Evolutionary conservation across 2,329 filamentous ascomycete genomes (phyloP), one percentile per base, ranked within the genome.

Genomic region (Neofusicoccum ribis): DNA sequence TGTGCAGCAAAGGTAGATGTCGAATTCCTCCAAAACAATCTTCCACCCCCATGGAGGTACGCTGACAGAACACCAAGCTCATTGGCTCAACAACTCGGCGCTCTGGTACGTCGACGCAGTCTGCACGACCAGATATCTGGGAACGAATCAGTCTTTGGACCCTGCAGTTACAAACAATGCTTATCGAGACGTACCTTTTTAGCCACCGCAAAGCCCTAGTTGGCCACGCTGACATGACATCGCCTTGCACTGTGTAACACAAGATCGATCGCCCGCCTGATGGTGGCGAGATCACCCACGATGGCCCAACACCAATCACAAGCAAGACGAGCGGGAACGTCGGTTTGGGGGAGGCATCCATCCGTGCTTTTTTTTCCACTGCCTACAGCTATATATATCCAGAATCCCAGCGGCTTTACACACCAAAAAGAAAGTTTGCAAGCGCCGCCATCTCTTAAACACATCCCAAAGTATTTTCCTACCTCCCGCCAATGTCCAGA

Each of bases 331-430:
- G 3, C 3, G 17, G 3, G 39, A 31, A 27, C 34, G n/a, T 39
- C 8, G n/a, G 5, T n/a, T 58, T 34, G 54, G 54, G 23, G 54
- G 54, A 58, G 54, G 54, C 39, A 58, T 58, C 15, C 39, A 58
- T 58, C 50, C 39, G 12, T 44, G 17, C 23, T 43, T 58, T 58
- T 58, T 58, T 58, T 46, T 34, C 54, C n/a, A 58, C 27, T 58
- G 54, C 54, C 54, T 58, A 58, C 54, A 58, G 39, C 54, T 58
- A 58, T 58, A 43, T 58, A 58, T 58, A 58, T 31, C 39, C 39
- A 44, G 34, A 46, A 58, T 43, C 41, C 23, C 54, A 58, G 39
- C 39, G 23, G 54, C 54, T 58, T 39, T 15, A 34, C 39, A 58
- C n/a, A 58, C 23, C 54, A 23, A 46, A 12, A 34, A 34, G 31